Percentiles rank a stretch among this genome's conserved stretches.
phyloP scores from a whole-genome alignment of 345 rosid species.

The Aurinia saxatilis region DNA sequence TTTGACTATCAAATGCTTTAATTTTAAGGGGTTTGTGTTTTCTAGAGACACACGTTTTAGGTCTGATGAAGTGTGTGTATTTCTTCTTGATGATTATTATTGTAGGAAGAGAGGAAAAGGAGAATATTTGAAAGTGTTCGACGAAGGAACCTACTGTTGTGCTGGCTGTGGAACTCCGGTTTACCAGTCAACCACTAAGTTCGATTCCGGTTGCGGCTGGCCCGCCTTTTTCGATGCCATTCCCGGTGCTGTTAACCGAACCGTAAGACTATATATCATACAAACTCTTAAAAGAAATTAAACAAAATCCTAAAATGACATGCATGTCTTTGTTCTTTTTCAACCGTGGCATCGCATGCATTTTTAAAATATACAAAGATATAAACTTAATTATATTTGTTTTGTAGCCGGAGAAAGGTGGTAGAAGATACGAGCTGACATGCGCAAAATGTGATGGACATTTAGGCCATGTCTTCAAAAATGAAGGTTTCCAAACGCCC shows the following conservation, averaged over 20 bases:
- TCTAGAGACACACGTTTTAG: too few relatives aligned
- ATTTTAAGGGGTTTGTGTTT: too few relatives aligned
- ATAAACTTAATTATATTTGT: too few relatives aligned
- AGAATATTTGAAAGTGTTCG: conserved; percentile 50
- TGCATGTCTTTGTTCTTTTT: too few relatives aligned
- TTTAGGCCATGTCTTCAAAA: conserved; percentile 73
- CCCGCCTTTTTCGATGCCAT: conserved; percentile 78
- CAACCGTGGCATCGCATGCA: too few relatives aligned
- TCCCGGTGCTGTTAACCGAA: conserved; percentile 66
- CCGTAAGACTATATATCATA: conserved; percentile 31
- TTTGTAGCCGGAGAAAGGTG: conserved; percentile 60
- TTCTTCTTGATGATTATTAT: not conserved
- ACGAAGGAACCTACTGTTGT: conserved; percentile 61
- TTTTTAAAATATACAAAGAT: too few relatives aligned
- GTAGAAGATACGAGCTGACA: conserved; percentile 64
- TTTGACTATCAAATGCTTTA: too few relatives aligned
- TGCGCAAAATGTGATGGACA: conserved; percentile 92
- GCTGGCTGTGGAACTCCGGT: conserved; percentile 76
- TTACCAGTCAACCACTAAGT: conserved; percentile 62
- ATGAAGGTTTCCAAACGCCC: conserved; percentile 72
- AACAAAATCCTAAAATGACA: too few relatives aligned
- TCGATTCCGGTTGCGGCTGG: conserved; percentile 76
- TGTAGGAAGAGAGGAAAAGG: conserved; percentile 63
- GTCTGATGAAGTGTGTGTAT: too few relatives aligned
- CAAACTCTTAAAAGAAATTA: too few relatives aligned